Percentiles rank a stretch among this genome's conserved stretches.
Evolutionary conservation across 164 flowering plant species (phyloP).

Genomic region (Kalanchoe fedtschenkoi): DNA sequence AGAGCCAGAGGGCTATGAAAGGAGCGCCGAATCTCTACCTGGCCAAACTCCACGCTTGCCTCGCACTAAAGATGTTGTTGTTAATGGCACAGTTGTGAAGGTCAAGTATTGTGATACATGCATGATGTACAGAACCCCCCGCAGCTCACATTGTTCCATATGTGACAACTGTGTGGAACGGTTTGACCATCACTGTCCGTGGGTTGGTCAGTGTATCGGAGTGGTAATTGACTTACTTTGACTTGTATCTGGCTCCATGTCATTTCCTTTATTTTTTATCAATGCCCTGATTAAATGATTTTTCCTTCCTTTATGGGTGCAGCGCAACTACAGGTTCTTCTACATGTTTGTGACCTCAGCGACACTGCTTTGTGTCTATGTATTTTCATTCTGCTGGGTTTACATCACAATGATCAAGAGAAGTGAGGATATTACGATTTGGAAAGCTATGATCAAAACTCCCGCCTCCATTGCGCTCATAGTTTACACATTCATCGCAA

Average conservation of each 20-base stretch:
- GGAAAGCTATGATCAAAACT: slow-evolving; percentile 30
- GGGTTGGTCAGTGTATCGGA: slow-evolving; percentile 49
- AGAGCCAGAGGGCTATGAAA: slow-evolving; percentile 25
- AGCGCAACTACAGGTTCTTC: slow-evolving; percentile 43
- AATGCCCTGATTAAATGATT: not conserved
- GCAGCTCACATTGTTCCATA: slow-evolving; percentile 40
- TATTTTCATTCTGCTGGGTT: slow-evolving; percentile 29
- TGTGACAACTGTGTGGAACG: slow-evolving; percentile 39
- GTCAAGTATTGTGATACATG: slow-evolving; percentile 41
- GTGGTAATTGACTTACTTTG: slow-evolving; percentile 15
- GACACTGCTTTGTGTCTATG: slow-evolving; percentile 30
- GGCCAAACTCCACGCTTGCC: slow-evolving; percentile 28
- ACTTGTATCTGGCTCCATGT: not conserved
- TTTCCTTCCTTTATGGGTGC: slow-evolving; percentile 13
- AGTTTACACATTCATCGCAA: slow-evolving; percentile 23
- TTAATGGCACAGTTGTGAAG: slow-evolving; percentile 28
- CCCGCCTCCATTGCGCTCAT: slow-evolving; percentile 35
- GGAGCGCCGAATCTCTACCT: slow-evolving; percentile 10
- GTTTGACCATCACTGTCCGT: slow-evolving; percentile 46
- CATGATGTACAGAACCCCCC: slow-evolving; percentile 39
- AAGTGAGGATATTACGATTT: slow-evolving; percentile 16
- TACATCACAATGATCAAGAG: slow-evolving; percentile 24
- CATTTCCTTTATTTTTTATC: not conserved
- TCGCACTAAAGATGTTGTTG: slow-evolving; percentile 23
- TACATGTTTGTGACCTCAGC: slow-evolving; percentile 31